phyloP scores from a whole-genome alignment of 2,329 filamentous ascomycete species.

The Ophiocordyceps unilateralis region DNA sequence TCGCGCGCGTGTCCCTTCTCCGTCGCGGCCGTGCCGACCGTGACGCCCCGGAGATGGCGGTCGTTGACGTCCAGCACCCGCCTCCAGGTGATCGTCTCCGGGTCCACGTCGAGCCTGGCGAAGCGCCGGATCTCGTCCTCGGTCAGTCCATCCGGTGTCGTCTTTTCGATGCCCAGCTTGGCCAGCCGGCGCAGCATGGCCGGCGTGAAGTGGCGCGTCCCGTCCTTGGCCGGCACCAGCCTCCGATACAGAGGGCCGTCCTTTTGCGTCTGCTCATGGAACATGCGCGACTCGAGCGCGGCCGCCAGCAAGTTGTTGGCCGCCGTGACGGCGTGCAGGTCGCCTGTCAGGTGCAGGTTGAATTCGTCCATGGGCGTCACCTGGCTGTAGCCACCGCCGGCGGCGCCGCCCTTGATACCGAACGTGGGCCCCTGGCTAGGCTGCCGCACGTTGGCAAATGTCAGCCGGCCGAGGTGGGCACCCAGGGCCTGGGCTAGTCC shows the following conservation, averaged over 20 bases:
- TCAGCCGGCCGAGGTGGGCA: conserved; percentile 70
- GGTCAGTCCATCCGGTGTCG: conserved; percentile 76
- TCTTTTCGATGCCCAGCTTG: conserved; percentile 94
- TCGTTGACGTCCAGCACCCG: conserved; percentile 96
- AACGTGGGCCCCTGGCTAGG: conserved; percentile 96
- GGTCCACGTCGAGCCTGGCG: conserved; percentile 90
- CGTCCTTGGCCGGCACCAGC: conserved; percentile 78
- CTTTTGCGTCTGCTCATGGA: conserved; percentile 92
- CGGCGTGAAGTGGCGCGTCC: conserved; percentile 69
- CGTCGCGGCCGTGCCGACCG: conserved; percentile 71
- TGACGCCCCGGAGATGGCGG: conserved; percentile 77
- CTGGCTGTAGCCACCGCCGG: conserved; percentile 94
- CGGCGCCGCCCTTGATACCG: conserved; percentile 95
- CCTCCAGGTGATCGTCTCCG: conserved; percentile 92
- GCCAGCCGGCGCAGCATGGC: conserved; percentile 87
- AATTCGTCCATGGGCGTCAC: conserved; percentile 99
- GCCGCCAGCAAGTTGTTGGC: conserved; percentile 95
- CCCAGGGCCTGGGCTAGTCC: conserved; percentile 85
- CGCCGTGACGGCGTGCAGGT: conserved; percentile 93
- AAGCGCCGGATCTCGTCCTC: conserved; percentile 78
- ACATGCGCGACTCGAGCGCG: conserved; percentile 94
- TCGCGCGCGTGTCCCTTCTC: conserved; percentile 79
- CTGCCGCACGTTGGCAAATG: conserved; percentile 93
- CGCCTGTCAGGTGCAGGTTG: conserved; percentile 91
- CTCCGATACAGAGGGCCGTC: conserved; percentile 75